Base-by-base conservation (phyloP, 306 rosid species). In the Amphicarpaea edgeworthii region DNA sequence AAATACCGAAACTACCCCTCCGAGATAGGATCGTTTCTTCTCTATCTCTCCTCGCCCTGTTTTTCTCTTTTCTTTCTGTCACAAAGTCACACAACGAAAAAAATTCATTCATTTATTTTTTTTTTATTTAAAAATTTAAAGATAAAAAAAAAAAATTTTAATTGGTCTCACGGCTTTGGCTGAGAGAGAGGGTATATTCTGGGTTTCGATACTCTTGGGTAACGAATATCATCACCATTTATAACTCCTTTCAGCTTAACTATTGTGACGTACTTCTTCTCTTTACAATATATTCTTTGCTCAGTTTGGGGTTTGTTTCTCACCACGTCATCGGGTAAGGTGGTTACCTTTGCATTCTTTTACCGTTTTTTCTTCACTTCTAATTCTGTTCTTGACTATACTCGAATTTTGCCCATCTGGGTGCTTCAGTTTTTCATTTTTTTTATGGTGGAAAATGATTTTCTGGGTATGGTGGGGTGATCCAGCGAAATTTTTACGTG, bases 131-230 rank as follows among this genome's bases (percentile, higher is more conserved):
- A n/a, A n/a, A n/a, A 57, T 23, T 78, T 38, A 2, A 40, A 24
- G 15, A 72, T 26, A 72, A 72, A 30, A 65, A 2, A 23, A 37
- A 73, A 42, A 65, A 2, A 23, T 57, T 57, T 45, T 68, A 30
- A 34, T 20, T 51, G 51, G 54, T 23, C 61, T 53, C 12, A 43
- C 61, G 11, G 7, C 11, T 59, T 20, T 46, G 37, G 70, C n/a
- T 30, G 81, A 70, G 81, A 64, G 30, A 63, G 26, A 34, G 45
- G 82, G 93, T 81, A 90, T 93, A 89, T 93, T 87, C 92, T 73
- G 68, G 71, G 84, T 45, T 81, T 83, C 90, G 87, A 87, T 87
- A 30, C 84, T 82, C 76, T 77, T 20, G 14, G 46, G 55, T 68
- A 42, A 75, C 69, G 55, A 12, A 65, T 54, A 70, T 73, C 80